These are phyloP conservation scores for Diaporthe citriasiana DNA, from an alignment of 2,329 filamentous ascomycete species.

Conservation along the genomic window DNA sequence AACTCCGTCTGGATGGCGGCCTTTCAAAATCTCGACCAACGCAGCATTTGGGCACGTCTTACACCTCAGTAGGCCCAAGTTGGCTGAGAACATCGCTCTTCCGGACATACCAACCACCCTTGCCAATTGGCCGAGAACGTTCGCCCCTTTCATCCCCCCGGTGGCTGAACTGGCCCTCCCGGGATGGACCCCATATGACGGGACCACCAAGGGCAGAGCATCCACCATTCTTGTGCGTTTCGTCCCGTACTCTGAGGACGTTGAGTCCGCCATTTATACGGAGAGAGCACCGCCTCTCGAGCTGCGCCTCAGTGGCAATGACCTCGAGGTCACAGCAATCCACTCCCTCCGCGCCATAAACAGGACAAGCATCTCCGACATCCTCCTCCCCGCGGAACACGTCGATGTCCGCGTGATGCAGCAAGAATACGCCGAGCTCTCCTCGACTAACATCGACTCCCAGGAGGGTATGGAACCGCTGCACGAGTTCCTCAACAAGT, in stretches of 20 bases:
- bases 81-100: conserved; percentile 35
- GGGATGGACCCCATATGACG: conserved; percentile 47
- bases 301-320: conserved; percentile 49
- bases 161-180: conserved; percentile 60
- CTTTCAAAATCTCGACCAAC: conserved; percentile 37
- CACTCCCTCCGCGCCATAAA: conserved; percentile 56
- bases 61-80: conserved; percentile 49
- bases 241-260: conserved; percentile 50
- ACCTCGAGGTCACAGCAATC: conserved; percentile 51
- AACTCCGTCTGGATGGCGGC: conserved; percentile 40
- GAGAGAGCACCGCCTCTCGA: conserved; percentile 52
- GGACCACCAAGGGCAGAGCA: conserved; percentile 46
- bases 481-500: conserved; percentile 58
- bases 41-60: conserved; percentile 68
- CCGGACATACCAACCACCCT: conserved; percentile 41
- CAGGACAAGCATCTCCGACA: conserved; percentile 55
- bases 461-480: conserved; percentile 52
- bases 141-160: conserved; percentile 63
- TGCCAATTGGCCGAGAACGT: conserved; percentile 51
- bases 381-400: conserved; percentile 60
- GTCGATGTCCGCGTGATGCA: conserved; percentile 65
- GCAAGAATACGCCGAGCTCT: conserved; percentile 51
- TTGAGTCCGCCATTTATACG: conserved; percentile 27
- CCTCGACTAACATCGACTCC: conserved; percentile 45
- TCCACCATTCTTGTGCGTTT: conserved; percentile 63